Evolutionary conservation across 2,329 filamentous ascomycete species (phyloP).

Genomic region (Hypomyces perniciosus): DNA sequence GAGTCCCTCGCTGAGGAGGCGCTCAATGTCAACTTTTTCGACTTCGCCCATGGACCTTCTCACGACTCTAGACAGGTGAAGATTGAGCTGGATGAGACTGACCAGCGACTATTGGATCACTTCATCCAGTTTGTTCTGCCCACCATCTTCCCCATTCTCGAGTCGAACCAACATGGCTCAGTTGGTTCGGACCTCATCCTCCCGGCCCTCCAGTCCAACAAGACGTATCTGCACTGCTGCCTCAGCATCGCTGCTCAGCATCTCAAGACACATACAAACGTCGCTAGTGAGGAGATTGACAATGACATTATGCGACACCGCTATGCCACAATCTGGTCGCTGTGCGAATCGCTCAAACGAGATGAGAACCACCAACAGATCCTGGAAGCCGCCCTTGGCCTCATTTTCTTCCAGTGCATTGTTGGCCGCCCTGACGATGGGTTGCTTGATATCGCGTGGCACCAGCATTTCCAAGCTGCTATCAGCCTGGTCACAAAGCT

Average conservation of each 20-base stretch:
- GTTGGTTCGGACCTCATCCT: slow-evolving; percentile 77
- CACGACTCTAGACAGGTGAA: slow-evolving; percentile 60
- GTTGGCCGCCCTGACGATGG: slow-evolving; percentile 81
- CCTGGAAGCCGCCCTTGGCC: slow-evolving; percentile 83
- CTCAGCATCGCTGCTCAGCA: slow-evolving; percentile 90
- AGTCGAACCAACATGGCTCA: slow-evolving; percentile 81
- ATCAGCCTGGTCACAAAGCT: slow-evolving; percentile 81
- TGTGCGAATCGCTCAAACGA: slow-evolving; percentile 73
- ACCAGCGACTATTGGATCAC: slow-evolving; percentile 81
- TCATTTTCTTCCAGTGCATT: slow-evolving; percentile 94
- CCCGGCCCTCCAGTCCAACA: slow-evolving; percentile 83
- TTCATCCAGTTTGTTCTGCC: slow-evolving; percentile 85
- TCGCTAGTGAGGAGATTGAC: slow-evolving; percentile 69
- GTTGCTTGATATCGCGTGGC: slow-evolving; percentile 90
- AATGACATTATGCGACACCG: slow-evolving; percentile 89
- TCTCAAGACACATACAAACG: slow-evolving; percentile 64
- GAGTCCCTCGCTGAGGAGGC: slow-evolving; percentile 63
- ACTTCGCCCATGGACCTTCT: slow-evolving; percentile 65
- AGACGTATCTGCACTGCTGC: slow-evolving; percentile 91
- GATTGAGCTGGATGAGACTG: slow-evolving; percentile 80
- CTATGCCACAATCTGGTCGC: slow-evolving; percentile 76
- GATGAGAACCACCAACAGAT: slow-evolving; percentile 83
- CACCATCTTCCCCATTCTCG: slow-evolving; percentile 85
- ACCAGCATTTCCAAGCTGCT: slow-evolving; percentile 91
- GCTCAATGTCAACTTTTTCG: slow-evolving; percentile 74